A percentile compares a stretch with the other conserved stretches of the same genome.
phyloP scores from a whole-genome alignment of 768 basidiomycete genomes.

The Nidula microcarpa region DNA sequence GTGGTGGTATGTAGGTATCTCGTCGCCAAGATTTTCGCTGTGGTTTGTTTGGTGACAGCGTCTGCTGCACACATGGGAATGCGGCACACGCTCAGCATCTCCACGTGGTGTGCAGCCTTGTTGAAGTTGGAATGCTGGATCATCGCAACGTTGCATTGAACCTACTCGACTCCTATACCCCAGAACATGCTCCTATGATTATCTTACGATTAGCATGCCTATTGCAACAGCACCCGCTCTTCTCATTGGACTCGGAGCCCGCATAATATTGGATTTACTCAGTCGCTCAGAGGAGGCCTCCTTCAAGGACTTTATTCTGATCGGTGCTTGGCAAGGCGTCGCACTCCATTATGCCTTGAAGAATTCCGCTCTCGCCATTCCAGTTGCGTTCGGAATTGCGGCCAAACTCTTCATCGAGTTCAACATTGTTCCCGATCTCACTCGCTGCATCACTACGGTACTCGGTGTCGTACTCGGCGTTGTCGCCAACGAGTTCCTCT shows the following conservation, averaged over 20 bases:
- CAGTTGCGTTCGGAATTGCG: constrained; percentile 53
- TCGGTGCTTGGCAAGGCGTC: constrained; percentile 75
- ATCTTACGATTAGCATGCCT: constrained; percentile 26
- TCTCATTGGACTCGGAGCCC: constrained; percentile 71
- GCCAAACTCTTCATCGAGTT: constrained; percentile 68
- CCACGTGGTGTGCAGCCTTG: neutral
- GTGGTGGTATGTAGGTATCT: neutral
- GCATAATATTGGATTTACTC: constrained; percentile 61
- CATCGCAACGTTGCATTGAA: neutral
- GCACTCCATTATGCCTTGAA: constrained; percentile 66
- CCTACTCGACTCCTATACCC: constrained; percentile 1
- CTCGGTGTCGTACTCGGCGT: constrained; percentile 69
- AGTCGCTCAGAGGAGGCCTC: constrained; percentile 42
- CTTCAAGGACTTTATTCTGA: constrained; percentile 58
- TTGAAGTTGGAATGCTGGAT: neutral
- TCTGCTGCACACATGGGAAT: no score
- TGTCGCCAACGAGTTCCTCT: constrained; percentile 67
- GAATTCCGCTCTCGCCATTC: constrained; percentile 48
- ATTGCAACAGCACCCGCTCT: constrained; percentile 60
- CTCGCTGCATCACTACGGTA: constrained; percentile 54
- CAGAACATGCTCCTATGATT: constrained; percentile 8
- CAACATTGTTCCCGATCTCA: constrained; percentile 46
- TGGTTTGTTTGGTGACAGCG: neutral
- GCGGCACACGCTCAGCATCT: neutral
- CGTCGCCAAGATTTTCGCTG: no score